Evolutionary conservation across 352 stramenopile genomes (phyloP).

Genomic region (Phytopythium aichiense): DNA sequence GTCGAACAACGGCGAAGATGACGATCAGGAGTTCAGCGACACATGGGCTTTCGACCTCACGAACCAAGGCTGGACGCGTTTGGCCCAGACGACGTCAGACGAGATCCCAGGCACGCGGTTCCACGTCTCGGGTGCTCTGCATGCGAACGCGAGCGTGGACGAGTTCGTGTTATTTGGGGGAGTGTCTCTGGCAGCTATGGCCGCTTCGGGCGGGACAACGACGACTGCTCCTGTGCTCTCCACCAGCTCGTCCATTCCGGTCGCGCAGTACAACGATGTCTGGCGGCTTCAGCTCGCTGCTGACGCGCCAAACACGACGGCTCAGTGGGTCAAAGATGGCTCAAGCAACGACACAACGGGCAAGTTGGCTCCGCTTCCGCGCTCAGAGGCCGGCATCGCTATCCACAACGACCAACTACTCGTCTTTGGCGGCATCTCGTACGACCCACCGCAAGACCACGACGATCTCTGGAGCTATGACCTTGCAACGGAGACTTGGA

Average conservation of each 20-base stretch:
- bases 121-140: slow-evolving; percentile 34
- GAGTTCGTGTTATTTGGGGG: slow-evolving; percentile 56
- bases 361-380: slow-evolving; percentile 17
- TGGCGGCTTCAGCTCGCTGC: slow-evolving; percentile 36
- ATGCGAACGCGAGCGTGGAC: slow-evolving; percentile 32
- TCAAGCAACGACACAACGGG: slow-evolving; percentile 5
- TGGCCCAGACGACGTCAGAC: slow-evolving; percentile 10
- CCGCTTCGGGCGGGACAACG: background rate
- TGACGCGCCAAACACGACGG: background rate
- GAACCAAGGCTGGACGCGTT: slow-evolving; percentile 24
- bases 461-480: slow-evolving; percentile 69
- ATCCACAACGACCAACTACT: slow-evolving; percentile 45
- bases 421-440: slow-evolving; percentile 70
- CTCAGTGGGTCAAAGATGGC: slow-evolving; percentile 35
- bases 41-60: slow-evolving; percentile 62
- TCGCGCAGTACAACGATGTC: slow-evolving; percentile 51
- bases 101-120: slow-evolving; percentile 33
- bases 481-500: slow-evolving; percentile 36
- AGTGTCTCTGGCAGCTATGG: slow-evolving; percentile 27
- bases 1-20: slow-evolving; percentile 14
- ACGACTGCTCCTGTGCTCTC: background rate
- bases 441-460: slow-evolving; percentile 47
- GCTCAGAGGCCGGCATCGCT: slow-evolving; percentile 49
- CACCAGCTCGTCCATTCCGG: slow-evolving; percentile 12
- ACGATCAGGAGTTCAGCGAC: slow-evolving; percentile 62